phyloP scores from a whole-genome alignment of 306 rosid genomes.

The Purshia tridentata region DNA sequence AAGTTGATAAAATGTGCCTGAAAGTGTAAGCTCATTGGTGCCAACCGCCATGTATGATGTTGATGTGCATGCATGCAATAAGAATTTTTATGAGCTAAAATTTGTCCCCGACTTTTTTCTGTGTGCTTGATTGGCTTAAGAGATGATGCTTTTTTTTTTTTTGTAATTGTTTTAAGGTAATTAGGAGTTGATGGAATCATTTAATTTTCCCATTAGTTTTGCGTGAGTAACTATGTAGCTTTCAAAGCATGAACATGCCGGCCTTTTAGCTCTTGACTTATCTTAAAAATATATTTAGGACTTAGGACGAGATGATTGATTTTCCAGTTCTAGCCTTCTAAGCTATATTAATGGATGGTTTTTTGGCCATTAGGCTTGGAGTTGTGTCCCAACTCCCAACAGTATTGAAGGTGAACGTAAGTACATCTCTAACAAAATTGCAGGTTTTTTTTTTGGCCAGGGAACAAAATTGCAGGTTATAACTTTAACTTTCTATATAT shows the following conservation, averaged over 20 bases:
- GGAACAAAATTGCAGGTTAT: too few species aligned
- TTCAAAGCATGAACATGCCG: neutral
- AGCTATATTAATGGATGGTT: too few species aligned
- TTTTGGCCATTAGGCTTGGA: too few species aligned
- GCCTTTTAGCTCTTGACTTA: neutral
- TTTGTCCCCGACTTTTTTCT: neutral
- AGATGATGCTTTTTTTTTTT: too few species aligned
- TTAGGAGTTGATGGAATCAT: neutral
- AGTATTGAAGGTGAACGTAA: too few species aligned
- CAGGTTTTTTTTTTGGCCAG: too few species aligned
- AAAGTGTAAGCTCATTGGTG: neutral
- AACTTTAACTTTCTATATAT: too few species aligned
- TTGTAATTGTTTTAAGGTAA: neutral
- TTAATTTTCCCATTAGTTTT: neutral
- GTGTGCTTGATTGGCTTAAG: neutral
- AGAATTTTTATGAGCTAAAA: neutral
- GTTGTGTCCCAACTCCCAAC: too few species aligned
- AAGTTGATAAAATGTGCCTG: neutral
- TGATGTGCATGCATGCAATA: neutral
- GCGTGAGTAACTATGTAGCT: neutral
- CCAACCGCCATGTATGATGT: neutral
- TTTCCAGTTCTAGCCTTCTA: too few species aligned
- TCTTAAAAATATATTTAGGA: neutral
- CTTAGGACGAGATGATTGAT: too few species aligned
- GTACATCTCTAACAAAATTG: too few species aligned